A percentile compares a stretch with the other conserved stretches of the same genome.
These are phyloP conservation scores for Sugiyamaella valdiviana DNA, from an alignment of 805 yeast species.

Conservation along the genomic window DNA sequence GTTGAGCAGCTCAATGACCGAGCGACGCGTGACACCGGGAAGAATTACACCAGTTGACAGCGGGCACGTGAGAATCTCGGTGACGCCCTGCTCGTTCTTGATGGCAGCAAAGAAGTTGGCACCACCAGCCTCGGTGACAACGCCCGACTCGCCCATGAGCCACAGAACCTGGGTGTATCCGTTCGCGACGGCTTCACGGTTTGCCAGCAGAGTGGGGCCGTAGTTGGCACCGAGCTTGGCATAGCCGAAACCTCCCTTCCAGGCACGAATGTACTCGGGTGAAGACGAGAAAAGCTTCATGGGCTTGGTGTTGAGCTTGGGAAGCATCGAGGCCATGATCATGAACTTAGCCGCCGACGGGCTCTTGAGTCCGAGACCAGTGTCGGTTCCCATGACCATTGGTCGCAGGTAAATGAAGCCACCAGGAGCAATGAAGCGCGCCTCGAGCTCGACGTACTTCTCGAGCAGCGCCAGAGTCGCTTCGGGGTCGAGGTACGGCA, in stretches of 20 bases:
- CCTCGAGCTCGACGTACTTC: constrained; percentile 39
- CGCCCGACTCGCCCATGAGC: constrained; percentile 47
- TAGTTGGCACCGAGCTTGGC: constrained; percentile 52
- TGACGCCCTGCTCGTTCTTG: constrained; percentile 36
- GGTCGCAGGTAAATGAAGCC: constrained; percentile 43
- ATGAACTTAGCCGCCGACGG: constrained; percentile 33
- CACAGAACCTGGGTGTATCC: constrained; percentile 50
- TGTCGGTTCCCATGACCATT: constrained; percentile 44
- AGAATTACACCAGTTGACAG: constrained; percentile 45
- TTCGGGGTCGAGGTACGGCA: constrained; percentile 43
- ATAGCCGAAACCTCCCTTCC: constrained; percentile 54
- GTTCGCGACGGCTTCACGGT: constrained; percentile 39
- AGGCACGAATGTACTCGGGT: constrained; percentile 45
- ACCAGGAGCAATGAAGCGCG: constrained; percentile 42
- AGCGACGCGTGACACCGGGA: constrained; percentile 49
- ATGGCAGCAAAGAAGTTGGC: constrained; percentile 49
- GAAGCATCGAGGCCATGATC: constrained; percentile 19
- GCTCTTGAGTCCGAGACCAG: constrained; percentile 41
- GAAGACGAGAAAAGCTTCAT: constrained; percentile 46
- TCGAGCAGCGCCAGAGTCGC: constrained; percentile 41
- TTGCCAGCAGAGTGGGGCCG: constrained; percentile 46
- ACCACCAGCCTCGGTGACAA: constrained; percentile 51
- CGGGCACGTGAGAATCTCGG: constrained; percentile 48
- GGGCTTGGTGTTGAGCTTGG: constrained; percentile 44
- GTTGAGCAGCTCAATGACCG: constrained; percentile 37